Conservation (phyloP, 257 asterid species). For the Nicotiana obtusifolia region DNA sequence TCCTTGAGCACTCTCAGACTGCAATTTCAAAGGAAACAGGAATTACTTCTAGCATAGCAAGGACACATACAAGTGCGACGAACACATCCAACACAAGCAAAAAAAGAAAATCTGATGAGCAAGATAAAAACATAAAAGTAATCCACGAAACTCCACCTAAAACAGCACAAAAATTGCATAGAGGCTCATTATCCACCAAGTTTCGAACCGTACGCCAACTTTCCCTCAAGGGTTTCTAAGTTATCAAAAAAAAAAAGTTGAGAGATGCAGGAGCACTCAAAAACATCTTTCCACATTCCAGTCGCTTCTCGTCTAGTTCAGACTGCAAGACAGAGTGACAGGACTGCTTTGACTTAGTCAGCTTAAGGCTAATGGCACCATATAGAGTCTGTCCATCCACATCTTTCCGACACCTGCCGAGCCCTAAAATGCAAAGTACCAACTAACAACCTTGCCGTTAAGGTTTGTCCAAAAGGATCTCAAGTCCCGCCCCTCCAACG, state of each 20-base stretch:
- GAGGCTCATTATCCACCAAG: neutral
- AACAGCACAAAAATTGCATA: neutral
- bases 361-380: neutral
- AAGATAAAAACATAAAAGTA: neutral
- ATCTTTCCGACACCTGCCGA: neutral
- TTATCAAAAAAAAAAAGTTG: neutral
- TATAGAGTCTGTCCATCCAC: conserved; percentile 2
- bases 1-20: conserved; percentile 99
- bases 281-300: neutral
- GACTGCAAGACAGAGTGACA: neutral
- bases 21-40: conserved; percentile 1
- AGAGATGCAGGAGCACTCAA: neutral
- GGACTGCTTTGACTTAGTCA: neutral
- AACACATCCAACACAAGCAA: neutral
- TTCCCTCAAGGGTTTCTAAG: neutral
- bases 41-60: neutral
- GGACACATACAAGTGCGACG: neutral
- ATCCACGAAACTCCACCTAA: neutral
- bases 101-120: neutral
- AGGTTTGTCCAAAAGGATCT: neutral
- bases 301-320: neutral
- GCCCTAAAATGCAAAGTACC: neutral
- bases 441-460: neutral
- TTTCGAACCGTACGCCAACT: neutral
- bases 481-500: neutral